Conservation (phyloP, 805 yeast genomes). For the Candida khao-thaluensis region DNA sequence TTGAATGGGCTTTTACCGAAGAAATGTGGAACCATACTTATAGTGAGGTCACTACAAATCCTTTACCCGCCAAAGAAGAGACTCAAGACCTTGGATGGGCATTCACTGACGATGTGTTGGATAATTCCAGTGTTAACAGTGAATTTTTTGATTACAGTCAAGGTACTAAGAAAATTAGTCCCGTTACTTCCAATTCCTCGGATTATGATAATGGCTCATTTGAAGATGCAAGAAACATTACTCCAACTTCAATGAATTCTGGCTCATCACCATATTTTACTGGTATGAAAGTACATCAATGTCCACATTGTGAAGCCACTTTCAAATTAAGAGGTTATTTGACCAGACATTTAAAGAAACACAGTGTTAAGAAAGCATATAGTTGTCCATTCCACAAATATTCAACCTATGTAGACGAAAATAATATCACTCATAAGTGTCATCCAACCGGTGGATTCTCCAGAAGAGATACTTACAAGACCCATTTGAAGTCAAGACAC, state of each 20-base stretch:
- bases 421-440: constrained; percentile 44
- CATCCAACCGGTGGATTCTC: constrained; percentile 61
- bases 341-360: constrained; percentile 56
- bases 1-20: constrained; percentile 57
- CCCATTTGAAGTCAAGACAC: constrained; percentile 56
- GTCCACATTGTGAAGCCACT: constrained; percentile 48
- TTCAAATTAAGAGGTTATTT: constrained; percentile 55
- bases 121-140: constrained; percentile 6
- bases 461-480: constrained; percentile 58
- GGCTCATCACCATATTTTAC: constrained; percentile 21
- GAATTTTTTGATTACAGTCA: constrained; percentile 4
- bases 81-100: constrained; percentile 58
- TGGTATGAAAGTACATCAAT: constrained; percentile 29
- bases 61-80: constrained; percentile 10
- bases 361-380: constrained; percentile 50
- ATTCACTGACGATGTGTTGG: constrained; percentile 41
- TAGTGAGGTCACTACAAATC: background rate
- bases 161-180: constrained; percentile 14
- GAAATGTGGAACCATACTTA: constrained; percentile 19
- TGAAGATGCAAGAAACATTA: constrained; percentile 17
- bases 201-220: constrained; percentile 11
- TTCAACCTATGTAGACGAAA: constrained; percentile 37
- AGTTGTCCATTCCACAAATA: constrained; percentile 50
- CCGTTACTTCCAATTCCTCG: constrained; percentile 39
- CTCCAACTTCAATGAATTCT: constrained; percentile 29